Evolutionary conservation across 768 basidiomycete genomes (phyloP).

Genomic region (Rhodotorula taiwanensis): DNA sequence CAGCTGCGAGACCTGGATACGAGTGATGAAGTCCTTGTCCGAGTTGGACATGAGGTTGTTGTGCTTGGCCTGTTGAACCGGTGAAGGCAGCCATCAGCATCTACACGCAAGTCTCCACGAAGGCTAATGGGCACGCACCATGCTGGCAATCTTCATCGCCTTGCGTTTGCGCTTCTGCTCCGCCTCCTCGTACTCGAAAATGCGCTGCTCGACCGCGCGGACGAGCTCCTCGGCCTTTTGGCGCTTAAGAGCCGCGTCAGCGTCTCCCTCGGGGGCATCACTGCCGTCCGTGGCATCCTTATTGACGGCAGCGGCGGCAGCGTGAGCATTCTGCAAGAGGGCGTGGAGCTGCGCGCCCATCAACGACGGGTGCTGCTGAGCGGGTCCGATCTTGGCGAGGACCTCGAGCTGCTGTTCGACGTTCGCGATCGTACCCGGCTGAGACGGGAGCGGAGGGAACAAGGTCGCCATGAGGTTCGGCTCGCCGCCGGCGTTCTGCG

Average conservation of each 20-base stretch:
- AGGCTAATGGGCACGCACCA: conserved; percentile 53
- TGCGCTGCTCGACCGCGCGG: conserved; percentile 62
- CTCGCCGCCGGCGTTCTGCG: neutral
- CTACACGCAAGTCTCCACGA: too few relatives aligned
- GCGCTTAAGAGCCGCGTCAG: conserved; percentile 6
- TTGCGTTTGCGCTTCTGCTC: conserved; percentile 68
- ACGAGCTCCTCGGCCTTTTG: conserved; percentile 81
- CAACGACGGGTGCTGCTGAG: conserved; percentile 28
- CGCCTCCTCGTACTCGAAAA: conserved; percentile 54
- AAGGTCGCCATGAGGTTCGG: conserved; percentile 25
- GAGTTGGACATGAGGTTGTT: conserved; percentile 95
- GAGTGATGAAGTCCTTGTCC: conserved; percentile 98
- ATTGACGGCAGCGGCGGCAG: neutral
- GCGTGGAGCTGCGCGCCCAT: conserved; percentile 28
- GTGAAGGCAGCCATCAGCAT: too few relatives aligned
- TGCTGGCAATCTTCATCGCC: conserved; percentile 78
- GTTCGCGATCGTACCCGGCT: neutral
- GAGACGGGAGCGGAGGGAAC: conserved; percentile 33
- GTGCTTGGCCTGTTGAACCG: conserved; percentile 63
- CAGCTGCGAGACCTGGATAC: conserved; percentile 96
- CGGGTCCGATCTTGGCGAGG: conserved; percentile 3
- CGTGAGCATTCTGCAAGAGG: conserved; percentile 23
- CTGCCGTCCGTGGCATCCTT: neutral
- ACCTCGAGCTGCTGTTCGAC: conserved; percentile 27
- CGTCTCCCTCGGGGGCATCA: neutral